A percentile compares a stretch with the other conserved stretches of the same genome.
Conservation (phyloP, 805 yeast species). For the Cyberlindnera amylophila region DNA sequence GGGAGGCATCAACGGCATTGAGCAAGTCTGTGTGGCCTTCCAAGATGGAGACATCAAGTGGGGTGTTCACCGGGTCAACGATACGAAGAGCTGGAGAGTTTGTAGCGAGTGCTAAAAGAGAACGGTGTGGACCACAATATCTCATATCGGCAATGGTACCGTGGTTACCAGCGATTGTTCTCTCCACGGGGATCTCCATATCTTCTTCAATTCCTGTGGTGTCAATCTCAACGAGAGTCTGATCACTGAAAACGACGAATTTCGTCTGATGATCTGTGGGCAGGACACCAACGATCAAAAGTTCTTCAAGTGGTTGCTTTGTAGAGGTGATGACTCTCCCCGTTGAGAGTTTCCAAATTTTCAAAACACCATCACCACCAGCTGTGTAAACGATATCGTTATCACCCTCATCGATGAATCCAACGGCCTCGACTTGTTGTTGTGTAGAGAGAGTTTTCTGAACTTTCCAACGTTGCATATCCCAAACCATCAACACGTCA, state of each 20-base stretch:
- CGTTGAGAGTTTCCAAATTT: conserved; percentile 53
- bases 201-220: conserved; percentile 29
- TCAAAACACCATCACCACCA: conserved; percentile 70
- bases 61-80: conserved; percentile 53
- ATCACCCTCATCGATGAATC: conserved; percentile 64
- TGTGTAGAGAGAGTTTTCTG: conserved; percentile 65
- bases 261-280: conserved; percentile 36
- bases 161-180: conserved; percentile 84
- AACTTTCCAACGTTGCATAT: conserved; percentile 49
- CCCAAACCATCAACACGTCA: conserved; percentile 62
- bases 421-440: conserved; percentile 70
- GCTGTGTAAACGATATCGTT: conserved; percentile 63
- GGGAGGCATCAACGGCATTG: conserved; percentile 71
- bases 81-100: conserved; percentile 87
- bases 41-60: conserved; percentile 57
- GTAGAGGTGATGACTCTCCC: conserved; percentile 51
- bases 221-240: conserved; percentile 59
- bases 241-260: conserved; percentile 72
- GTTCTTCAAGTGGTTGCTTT: conserved; percentile 62
- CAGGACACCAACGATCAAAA: conserved; percentile 60
- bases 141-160: conserved; percentile 91
- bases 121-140: conserved; percentile 59
- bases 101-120: conserved; percentile 79
- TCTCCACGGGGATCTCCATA: conserved; percentile 38
- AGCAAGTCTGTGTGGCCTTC: conserved; percentile 87